A percentile compares a stretch with the other conserved stretches of the same genome.
Conservation (phyloP, 2,329 filamentous ascomycete species). For the Talaromyces sp. region DNA sequence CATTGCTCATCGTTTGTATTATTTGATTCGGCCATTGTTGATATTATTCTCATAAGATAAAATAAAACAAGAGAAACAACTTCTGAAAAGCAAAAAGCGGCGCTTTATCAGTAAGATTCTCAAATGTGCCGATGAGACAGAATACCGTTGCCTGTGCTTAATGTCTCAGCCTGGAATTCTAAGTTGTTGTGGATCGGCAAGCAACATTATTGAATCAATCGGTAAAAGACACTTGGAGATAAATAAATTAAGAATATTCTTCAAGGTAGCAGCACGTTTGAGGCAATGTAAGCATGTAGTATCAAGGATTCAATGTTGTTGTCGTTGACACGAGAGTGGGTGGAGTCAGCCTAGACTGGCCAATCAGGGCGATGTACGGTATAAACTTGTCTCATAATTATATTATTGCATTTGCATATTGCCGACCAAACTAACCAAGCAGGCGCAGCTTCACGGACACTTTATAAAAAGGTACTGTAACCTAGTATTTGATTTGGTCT, state of each 20-base stretch:
- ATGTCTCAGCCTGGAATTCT: neutral
- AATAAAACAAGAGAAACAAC: neutral
- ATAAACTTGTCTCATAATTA: neutral
- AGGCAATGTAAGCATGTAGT: neutral
- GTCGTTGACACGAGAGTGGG: neutral
- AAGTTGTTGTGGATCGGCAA: neutral
- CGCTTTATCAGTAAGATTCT: neutral
- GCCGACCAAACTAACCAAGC: no score
- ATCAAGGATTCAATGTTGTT: neutral
- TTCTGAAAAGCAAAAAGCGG: neutral
- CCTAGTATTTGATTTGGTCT: neutral
- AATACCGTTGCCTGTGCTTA: neutral
- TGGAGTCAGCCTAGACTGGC: neutral
- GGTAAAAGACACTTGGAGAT: neutral
- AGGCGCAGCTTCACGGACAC: no score
- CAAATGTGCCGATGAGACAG: neutral
- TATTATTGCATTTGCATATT: no score
- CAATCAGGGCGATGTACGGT: neutral
- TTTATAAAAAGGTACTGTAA: neutral
- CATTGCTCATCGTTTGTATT: neutral
- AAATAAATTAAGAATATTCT: neutral
- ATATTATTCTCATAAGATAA: neutral
- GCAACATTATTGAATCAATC: neutral
- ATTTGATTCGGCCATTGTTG: neutral
- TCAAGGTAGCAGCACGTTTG: neutral